Conservation (phyloP, 495 filamentous ascomycete species). For the Lasiosphaeria hispida region DNA sequence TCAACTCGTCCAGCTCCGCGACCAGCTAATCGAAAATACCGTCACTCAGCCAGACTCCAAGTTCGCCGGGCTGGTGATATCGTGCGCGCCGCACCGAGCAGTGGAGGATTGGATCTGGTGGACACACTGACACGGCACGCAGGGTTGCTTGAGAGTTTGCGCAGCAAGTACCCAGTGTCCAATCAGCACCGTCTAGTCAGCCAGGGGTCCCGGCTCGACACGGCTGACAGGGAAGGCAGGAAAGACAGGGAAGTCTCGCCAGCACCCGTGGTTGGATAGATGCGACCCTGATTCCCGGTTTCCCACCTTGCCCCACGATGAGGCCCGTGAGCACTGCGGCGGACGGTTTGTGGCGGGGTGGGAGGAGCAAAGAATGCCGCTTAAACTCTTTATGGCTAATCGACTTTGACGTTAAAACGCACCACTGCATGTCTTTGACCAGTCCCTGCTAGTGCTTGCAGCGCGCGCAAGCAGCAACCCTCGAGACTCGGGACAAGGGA, state of each 20-base stretch:
- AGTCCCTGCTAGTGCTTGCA: neutral
- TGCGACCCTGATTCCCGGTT: conserved; percentile 40
- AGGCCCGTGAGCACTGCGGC: neutral
- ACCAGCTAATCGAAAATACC: too few species aligned
- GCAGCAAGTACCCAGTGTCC: neutral
- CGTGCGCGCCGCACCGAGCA: conserved; percentile 5
- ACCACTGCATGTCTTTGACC: neutral
- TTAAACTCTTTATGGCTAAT: conserved; percentile 26
- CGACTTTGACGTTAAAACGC: neutral
- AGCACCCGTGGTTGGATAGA: conserved; percentile 32
- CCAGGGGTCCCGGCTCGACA: conserved; percentile 24
- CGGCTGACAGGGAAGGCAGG: conserved; percentile 6
- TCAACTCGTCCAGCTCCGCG: neutral
- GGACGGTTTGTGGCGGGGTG: neutral
- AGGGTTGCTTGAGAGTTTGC: conserved; percentile 8
- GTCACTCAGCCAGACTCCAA: too few species aligned
- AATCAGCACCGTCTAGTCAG: conserved; percentile 9
- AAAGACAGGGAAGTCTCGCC: conserved; percentile 27
- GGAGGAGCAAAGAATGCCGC: conserved; percentile 22
- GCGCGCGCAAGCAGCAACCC: neutral
- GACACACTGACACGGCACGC: conserved; percentile 7
- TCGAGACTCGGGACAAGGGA: too few species aligned
- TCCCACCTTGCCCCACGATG: conserved; percentile 25
- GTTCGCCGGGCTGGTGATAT: too few species aligned
- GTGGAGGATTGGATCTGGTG: conserved; percentile 2